These are phyloP conservation scores for Inga oerstediana DNA, from an alignment of 306 rosid genomes.

Conservation along the genomic window DNA sequence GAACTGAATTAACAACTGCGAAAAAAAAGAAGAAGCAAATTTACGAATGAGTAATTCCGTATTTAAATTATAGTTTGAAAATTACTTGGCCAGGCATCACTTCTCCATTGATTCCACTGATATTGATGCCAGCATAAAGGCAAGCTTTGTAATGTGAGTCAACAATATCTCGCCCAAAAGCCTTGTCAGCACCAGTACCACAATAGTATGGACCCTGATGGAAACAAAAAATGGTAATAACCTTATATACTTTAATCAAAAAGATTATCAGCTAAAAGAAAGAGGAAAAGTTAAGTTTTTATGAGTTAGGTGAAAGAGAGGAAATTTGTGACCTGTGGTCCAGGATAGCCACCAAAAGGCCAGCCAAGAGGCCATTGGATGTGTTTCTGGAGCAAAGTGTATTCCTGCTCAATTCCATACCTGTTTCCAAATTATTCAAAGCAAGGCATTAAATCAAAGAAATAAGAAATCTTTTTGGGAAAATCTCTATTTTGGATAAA, in stretches of 20 bases:
- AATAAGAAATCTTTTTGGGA: background rate
- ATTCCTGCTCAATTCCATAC: constrained; percentile 85
- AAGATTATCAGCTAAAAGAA: background rate
- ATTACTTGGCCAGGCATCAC: constrained; percentile 97
- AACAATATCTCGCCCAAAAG: constrained; percentile 87
- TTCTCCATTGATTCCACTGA: constrained; percentile 92
- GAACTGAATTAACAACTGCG: background rate
- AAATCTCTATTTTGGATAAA: constrained; percentile 7
- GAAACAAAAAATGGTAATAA: background rate
- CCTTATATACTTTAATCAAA: background rate
- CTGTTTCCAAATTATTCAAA: constrained; percentile 44
- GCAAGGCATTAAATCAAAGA: background rate
- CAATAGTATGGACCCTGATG: constrained; percentile 93
- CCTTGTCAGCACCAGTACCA: constrained; percentile 81
- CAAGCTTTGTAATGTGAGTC: constrained; percentile 95
- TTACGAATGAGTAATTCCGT: background rate
- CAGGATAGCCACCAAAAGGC: constrained; percentile 70
- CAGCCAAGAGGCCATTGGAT: constrained; percentile 66
- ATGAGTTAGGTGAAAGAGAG: background rate
- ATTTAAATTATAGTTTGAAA: background rate
- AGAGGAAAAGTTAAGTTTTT: background rate
- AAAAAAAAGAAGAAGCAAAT: background rate
- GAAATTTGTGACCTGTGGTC: constrained; percentile 48
- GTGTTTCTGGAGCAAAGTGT: constrained; percentile 63
- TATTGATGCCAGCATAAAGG: constrained; percentile 82